Conservation (phyloP, 2,329 filamentous ascomycete species). For the Trichophaea hybrida region DNA sequence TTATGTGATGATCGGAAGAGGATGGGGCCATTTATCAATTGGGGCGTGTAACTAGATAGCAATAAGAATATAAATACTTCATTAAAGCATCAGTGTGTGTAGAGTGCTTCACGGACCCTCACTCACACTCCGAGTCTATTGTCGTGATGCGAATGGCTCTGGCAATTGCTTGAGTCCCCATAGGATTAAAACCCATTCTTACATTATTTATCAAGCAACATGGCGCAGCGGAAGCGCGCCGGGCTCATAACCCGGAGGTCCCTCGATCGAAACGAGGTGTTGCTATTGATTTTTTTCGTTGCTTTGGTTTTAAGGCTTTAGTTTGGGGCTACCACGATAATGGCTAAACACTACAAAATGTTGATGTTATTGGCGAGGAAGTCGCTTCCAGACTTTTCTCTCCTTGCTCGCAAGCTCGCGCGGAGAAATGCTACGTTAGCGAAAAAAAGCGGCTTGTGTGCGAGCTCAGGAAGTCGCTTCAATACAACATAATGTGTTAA, state of each 20-base stretch:
- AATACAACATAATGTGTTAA: too few species aligned
- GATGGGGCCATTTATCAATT: background rate
- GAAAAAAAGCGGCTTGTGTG: too few species aligned
- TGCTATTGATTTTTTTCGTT: slow-evolving; percentile 24
- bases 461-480: too few species aligned
- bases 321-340: background rate
- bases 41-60: background rate
- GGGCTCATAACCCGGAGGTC: slow-evolving; percentile 33
- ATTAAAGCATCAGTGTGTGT: background rate
- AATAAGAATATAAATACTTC: background rate
- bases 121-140: background rate
- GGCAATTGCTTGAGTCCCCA: background rate
- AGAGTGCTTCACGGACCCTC: background rate
- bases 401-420: too few species aligned
- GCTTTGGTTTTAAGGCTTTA: background rate
- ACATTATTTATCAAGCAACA: slow-evolving; percentile 25
- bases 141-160: background rate
- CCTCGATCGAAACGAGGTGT: slow-evolving; percentile 31
- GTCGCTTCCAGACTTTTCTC: too few species aligned
- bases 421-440: too few species aligned
- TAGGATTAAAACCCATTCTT: background rate
- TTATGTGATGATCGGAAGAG: too few species aligned
- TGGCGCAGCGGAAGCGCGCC: slow-evolving; percentile 32
- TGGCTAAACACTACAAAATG: too few species aligned
- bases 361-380: too few species aligned